Base-by-base conservation (phyloP, 2,329 filamentous ascomycete genomes). In the Colletotrichum cordylinicola region DNA sequence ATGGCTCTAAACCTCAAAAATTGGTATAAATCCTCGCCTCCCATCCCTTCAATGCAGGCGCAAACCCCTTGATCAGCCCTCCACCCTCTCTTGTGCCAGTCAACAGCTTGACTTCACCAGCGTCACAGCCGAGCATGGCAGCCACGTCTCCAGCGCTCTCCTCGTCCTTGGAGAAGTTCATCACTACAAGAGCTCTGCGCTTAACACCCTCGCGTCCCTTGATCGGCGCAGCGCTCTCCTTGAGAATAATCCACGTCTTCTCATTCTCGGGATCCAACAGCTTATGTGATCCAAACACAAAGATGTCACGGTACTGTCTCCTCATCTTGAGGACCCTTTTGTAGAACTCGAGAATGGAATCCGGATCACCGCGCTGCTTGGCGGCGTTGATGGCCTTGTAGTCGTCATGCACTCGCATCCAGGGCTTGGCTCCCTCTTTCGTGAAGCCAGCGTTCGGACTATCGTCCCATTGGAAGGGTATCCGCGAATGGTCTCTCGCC, bases 381-480 rank as follows among this genome's bases (percentile, higher is more conserved):
- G 85, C 86, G 3, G 89, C 92, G 74, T 94, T 95, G 80, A 92
- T 86, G 2, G 84, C 80, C 4, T 78, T 78, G 79, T 90, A 92
- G 35, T 89, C 86, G 24, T 93, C 90, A 78, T 94, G 92, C 2
- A 92, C 89, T 2, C 90, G 87, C 91, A 94, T 94, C 93, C 93
- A 95, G 0, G 93, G 91, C 77, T 87, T 87, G 1, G 80, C 81
- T 0, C 72, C 78, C 0, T 73, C 78, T 16, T 80, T 78, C 0
- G 91, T 90, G 82, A 95, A 95, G 0, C 93, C 93, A 0, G 91
- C 91, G 76, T 93, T 88, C 0, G 88, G 83, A 0, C 86, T 84
- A 2, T 83, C 86, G 67, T 89, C 88, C 93, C 93, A 95, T 68
- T 93, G 92, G 81, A 95, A 91, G 0, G 93, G 93, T 3, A 92